These are phyloP conservation scores for Pythium phragmiticola DNA, from an alignment of 352 stramenopile species.

Conservation along the genomic window DNA sequence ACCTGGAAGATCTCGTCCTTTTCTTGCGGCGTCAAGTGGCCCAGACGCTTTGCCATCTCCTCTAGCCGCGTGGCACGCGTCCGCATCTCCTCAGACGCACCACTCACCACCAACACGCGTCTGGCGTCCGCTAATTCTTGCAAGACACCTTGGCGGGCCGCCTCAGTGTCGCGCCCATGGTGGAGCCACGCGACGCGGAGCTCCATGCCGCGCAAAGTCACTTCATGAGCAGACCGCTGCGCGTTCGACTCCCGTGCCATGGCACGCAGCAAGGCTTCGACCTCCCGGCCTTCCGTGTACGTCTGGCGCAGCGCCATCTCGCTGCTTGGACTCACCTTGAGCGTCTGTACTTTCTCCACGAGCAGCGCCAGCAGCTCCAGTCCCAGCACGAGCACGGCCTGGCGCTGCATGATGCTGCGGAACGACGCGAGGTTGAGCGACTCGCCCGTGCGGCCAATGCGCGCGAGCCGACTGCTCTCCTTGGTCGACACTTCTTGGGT, in stretches of 20 bases:
- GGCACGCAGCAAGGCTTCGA: background rate
- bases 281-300: background rate
- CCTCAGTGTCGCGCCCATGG: background rate
- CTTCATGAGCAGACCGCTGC: slow-evolving; percentile 1
- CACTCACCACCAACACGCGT: background rate
- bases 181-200: slow-evolving; percentile 9
- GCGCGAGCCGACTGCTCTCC: slow-evolving; percentile 9
- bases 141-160: background rate
- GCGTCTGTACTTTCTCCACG: slow-evolving; percentile 1
- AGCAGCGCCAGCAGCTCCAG: slow-evolving; percentile 20
- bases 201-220: slow-evolving; percentile 3
- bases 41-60: background rate
- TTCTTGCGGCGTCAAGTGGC: slow-evolving; percentile 33
- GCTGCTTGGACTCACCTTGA: background rate
- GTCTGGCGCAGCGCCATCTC: background rate
- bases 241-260: slow-evolving; percentile 5
- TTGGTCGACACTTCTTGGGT: slow-evolving; percentile 12
- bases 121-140: background rate
- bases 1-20: slow-evolving; percentile 23
- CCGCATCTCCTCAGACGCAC: background rate
- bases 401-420: slow-evolving; percentile 28
- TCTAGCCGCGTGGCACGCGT: background rate
- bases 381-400: slow-evolving; percentile 24
- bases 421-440: slow-evolving; percentile 12
- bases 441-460: background rate